Percentiles rank a stretch among this genome's conserved stretches.
Conservation (phyloP, 2,329 filamentous ascomycete species). For the Hirsutella thompsonii region DNA sequence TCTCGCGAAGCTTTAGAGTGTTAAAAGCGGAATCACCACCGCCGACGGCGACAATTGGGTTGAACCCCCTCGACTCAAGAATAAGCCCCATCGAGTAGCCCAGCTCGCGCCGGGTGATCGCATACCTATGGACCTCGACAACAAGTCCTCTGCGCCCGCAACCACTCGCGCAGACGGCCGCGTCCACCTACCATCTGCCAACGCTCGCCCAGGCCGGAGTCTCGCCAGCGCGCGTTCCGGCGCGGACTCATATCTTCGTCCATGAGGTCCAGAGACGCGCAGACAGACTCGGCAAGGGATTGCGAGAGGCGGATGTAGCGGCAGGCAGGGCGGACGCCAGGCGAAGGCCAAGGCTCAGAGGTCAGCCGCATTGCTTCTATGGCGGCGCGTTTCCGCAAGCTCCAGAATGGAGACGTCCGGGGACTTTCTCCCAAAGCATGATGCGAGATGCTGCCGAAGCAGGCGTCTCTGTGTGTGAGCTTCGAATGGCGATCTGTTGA, state of each 20-base stretch:
- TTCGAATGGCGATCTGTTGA: constrained; percentile 99
- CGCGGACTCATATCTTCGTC: constrained; percentile 85
- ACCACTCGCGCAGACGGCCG: constrained; percentile 29
- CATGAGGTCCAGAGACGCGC: constrained; percentile 36
- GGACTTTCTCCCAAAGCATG: constrained; percentile 99
- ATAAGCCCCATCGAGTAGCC: constrained; percentile 99
- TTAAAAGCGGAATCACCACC: constrained; percentile 14
- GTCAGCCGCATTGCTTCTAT: constrained; percentile 97
- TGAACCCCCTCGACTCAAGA: constrained; percentile 87
- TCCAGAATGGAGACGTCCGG: constrained; percentile 60
- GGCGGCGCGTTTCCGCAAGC: constrained; percentile 96
- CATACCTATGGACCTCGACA: constrained; percentile 98
- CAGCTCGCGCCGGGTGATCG: constrained; percentile 61
- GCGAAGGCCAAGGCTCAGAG: constrained; percentile 47
- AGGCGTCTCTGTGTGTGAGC: constrained; percentile 72
- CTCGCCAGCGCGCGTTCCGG: constrained; percentile 11
- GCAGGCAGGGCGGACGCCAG: constrained; percentile 25
- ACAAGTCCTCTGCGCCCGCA: constrained; percentile 50
- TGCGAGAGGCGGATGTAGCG: constrained; percentile 27
- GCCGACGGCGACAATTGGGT: constrained; percentile 1
- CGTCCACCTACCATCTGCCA: constrained; percentile 29
- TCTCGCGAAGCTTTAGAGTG: constrained; percentile 22
- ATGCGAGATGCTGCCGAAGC: constrained; percentile 19
- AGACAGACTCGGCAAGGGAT: constrained; percentile 19
- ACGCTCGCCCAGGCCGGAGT: constrained; percentile 5